Evolutionary conservation across 176 grass and related monocot genomes (phyloP).

Genomic region (Alloteropsis semialata): DNA sequence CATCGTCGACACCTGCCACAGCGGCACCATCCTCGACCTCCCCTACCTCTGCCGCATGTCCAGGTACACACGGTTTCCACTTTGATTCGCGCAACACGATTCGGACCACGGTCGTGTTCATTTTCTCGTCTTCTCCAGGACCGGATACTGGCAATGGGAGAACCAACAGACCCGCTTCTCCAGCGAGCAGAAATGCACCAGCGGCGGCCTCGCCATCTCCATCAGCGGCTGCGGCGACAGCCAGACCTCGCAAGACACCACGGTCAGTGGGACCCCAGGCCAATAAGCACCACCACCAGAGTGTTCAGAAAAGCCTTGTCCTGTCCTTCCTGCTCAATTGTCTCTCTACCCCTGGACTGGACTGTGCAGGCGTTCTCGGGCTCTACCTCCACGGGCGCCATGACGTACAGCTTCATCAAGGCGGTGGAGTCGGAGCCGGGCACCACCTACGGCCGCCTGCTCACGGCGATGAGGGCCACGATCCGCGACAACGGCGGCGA

Average conservation of each 20-base stretch:
- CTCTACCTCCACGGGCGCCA: conserved; percentile 25
- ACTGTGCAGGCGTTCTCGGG: conserved; percentile 6
- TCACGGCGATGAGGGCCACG: conserved; percentile 22
- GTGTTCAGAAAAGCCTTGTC: neutral
- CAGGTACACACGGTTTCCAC: conserved; percentile 20
- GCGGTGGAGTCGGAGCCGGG: conserved; percentile 55
- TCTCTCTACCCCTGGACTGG: neutral
- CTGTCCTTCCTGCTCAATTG: neutral
- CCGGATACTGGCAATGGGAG: conserved; percentile 79
- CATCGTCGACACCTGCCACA: conserved; percentile 85
- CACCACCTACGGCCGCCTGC: conserved; percentile 31
- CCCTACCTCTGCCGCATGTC: conserved; percentile 77
- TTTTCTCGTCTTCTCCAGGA: conserved; percentile 39
- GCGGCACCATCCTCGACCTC: conserved; percentile 87
- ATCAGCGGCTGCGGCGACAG: conserved; percentile 91
- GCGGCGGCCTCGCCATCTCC: conserved; percentile 70
- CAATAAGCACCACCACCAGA: neutral
- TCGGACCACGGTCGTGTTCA: neutral
- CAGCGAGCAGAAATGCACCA: conserved; percentile 42
- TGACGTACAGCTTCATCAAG: conserved; percentile 93
- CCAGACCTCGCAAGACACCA: conserved; percentile 69
- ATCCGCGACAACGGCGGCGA: conserved; percentile 39
- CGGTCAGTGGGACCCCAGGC: conserved; percentile 19
- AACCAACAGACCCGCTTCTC: conserved; percentile 40
- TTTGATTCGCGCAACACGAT: too few relatives aligned